Base-by-base conservation (phyloP, 164 flowering plant genomes). In the Santalum album region DNA sequence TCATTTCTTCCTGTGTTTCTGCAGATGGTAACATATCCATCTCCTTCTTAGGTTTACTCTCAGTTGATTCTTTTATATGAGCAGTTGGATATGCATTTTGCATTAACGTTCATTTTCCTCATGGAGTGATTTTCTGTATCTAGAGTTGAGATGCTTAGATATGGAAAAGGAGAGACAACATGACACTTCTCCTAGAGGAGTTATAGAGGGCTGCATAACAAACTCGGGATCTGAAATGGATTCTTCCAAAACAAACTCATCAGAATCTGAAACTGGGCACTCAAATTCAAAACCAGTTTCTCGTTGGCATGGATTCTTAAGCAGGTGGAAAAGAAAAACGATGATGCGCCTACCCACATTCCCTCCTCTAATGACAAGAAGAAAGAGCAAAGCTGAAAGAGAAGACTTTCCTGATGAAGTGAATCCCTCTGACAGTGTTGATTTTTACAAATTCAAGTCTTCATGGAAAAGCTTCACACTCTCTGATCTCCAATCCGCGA, bases 301-400 rank as follows among this genome's bases (percentile, higher is more conserved):
- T 43, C 26, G 56, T 34, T 56, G 75, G 60, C 24, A 62, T 74
- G 0, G 53, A 15, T 25, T 50, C 35, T 25, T 50, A 14, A 50
- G 26, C 10, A 2, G 18, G 32, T 50, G 34, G 53, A 26, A 16
- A 50, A 50, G 35, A 29, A 50, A 16, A 18, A 25, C 53, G 17
- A 50, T 50, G 10, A 25, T 1, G 21, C 53, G 53, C 10, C 14
- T 50, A 9, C 53, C 53, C 17, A 12, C 53, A 21, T 50, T 50
- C 53, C 35, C 53, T 17, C 35, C 53, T 29, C 19, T 50, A 49
- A 53, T 67, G 19, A 64, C 83, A 0, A 66, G 65, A 56, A 69
- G 68, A 50, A 61, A 60, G 20, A 64, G 76, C 71, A 66, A 59
- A 19, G 77, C 80, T 38, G 45, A 62, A 56, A 72, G 73, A 42